phyloP scores from a whole-genome alignment of 352 stramenopile genomes.

The Phytophthora constricta region DNA sequence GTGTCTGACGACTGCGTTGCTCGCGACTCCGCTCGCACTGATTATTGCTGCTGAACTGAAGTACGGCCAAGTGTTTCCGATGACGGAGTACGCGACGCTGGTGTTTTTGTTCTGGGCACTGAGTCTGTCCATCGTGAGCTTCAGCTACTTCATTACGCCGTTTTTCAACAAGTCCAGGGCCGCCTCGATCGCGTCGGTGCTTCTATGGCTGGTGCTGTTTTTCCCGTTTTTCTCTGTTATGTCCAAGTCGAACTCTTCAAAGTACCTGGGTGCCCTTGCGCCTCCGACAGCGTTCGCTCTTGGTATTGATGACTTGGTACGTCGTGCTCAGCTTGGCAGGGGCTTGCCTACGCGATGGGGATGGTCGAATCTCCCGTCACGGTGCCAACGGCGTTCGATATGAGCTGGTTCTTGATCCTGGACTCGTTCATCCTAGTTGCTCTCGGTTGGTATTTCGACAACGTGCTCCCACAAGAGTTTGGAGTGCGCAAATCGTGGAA shows the following conservation, averaged over 20 bases:
- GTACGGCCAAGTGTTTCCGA: slow-evolving; percentile 70
- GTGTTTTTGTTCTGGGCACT: slow-evolving; percentile 75
- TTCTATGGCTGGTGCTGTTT: slow-evolving; percentile 76
- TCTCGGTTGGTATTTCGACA: slow-evolving; percentile 93
- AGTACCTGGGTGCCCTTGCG: slow-evolving; percentile 64
- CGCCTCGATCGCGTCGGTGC: slow-evolving; percentile 65
- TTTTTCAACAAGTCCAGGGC: slow-evolving; percentile 79
- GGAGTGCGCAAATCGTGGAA: slow-evolving; percentile 90
- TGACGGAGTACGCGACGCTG: slow-evolving; percentile 61
- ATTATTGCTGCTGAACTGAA: slow-evolving; percentile 63
- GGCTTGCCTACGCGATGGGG: slow-evolving; percentile 66
- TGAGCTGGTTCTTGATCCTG: slow-evolving; percentile 74
- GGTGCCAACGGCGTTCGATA: slow-evolving; percentile 50
- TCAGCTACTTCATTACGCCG: slow-evolving; percentile 70
- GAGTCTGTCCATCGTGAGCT: slow-evolving; percentile 66
- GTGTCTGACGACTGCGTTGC: slow-evolving; percentile 53
- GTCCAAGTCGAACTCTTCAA: slow-evolving; percentile 48
- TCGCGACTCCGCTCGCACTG: slow-evolving; percentile 58
- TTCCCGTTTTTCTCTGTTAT: slow-evolving; percentile 84
- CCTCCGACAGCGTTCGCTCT: slow-evolving; percentile 76
- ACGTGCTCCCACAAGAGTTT: slow-evolving; percentile 92
- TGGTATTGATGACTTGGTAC: slow-evolving; percentile 68
- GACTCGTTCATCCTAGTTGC: slow-evolving; percentile 87
- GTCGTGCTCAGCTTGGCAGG: slow-evolving; percentile 62
- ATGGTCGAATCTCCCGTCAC: slow-evolving; percentile 43